phyloP scores from a whole-genome alignment of 2,329 filamentous ascomycete species.

The Nemania sp. region DNA sequence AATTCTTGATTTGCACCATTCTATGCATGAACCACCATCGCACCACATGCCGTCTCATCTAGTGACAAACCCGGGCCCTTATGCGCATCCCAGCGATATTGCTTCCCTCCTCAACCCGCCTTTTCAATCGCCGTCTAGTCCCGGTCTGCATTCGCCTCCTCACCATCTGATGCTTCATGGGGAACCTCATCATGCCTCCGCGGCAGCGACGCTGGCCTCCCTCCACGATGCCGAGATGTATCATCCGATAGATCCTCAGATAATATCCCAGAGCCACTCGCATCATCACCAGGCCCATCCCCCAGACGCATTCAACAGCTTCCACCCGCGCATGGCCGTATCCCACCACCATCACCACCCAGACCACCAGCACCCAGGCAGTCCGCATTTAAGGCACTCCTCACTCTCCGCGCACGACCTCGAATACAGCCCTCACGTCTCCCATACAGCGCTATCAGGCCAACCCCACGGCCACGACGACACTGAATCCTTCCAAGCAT shows the following conservation, averaged over 20 bases:
- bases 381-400: constrained; percentile 51
- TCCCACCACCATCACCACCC: constrained; percentile 39
- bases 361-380: constrained; percentile 17
- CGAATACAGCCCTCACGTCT: constrained; percentile 43
- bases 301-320: constrained; percentile 23
- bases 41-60: constrained; percentile 47
- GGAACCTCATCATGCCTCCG: constrained; percentile 43
- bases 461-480: constrained; percentile 48
- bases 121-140: constrained; percentile 36
- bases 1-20: constrained; percentile 42
- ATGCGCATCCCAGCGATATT: constrained; percentile 63
- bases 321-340: constrained; percentile 24
- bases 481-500: constrained; percentile 64
- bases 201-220: constrained; percentile 45
- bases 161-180: constrained; percentile 50
- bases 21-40: constrained; percentile 37
- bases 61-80: constrained; percentile 52
- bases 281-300: constrained; percentile 42
- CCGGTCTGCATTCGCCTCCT: constrained; percentile 47
- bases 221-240: constrained; percentile 55
- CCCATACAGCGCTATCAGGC: constrained; percentile 24
- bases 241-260: constrained; percentile 71
- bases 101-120: constrained; percentile 57
- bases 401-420: constrained; percentile 28
- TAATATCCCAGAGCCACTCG: constrained; percentile 60